These are phyloP conservation scores for Heritiera littoralis DNA, from an alignment of 345 rosid species.

Conservation along the genomic window DNA sequence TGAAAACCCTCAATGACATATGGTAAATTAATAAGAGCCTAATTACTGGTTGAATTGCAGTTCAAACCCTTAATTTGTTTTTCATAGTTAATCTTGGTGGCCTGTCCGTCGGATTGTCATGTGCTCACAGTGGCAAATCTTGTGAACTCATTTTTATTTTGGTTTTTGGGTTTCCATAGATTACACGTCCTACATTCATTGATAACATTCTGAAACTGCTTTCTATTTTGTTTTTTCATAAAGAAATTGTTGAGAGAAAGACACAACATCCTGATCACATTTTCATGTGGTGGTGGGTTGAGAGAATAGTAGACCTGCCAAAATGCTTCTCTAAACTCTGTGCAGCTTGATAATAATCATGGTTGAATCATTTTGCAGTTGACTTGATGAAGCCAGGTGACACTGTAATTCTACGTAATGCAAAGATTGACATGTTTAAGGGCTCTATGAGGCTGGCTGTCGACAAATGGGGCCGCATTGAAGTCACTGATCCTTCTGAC, in stretches of 20 bases:
- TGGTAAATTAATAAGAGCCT: background rate
- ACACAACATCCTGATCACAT: background rate
- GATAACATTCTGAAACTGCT: background rate
- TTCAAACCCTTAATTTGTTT: background rate
- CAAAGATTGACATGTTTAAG: conserved; percentile 60
- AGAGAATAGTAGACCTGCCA: background rate
- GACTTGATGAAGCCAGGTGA: conserved; percentile 50
- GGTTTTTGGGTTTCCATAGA: background rate
- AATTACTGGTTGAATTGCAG: background rate
- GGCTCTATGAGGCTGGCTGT: conserved; percentile 61
- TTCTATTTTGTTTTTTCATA: background rate
- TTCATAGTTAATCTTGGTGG: background rate
- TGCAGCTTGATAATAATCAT: conserved; percentile 10
- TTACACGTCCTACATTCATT: background rate
- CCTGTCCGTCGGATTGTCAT: background rate
- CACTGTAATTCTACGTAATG: conserved; percentile 50
- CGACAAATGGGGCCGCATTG: conserved; percentile 60
- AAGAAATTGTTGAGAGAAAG: background rate
- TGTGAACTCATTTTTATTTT: background rate
- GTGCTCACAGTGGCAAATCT: background rate
- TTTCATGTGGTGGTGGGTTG: background rate
- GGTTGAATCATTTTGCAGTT: conserved; percentile 30
- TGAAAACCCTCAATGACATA: background rate
- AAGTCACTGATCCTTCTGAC: conserved; percentile 39
- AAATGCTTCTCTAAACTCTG: background rate